A percentile compares a stretch with the other conserved stretches of the same genome.
phyloP scores from a whole-genome alignment of 176 grass and related monocot genomes.

The Canna indica region DNA sequence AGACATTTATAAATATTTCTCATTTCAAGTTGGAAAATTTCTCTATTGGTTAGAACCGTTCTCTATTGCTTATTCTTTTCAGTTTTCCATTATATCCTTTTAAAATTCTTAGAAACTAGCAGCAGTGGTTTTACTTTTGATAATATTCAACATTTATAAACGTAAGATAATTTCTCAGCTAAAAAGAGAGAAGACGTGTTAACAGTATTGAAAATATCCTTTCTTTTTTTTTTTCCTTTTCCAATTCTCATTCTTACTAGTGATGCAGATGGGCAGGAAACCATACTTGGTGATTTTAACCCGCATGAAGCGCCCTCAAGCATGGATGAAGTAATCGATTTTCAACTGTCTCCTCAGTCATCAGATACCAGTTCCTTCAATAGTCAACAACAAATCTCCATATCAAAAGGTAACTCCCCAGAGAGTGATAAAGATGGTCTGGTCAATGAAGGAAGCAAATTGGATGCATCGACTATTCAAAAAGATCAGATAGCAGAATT shows the following conservation, averaged over 20 bases:
- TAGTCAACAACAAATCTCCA: conserved; percentile 15
- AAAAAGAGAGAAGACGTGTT: background rate
- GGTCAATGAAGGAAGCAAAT: conserved; percentile 7
- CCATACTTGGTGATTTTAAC: conserved; percentile 17
- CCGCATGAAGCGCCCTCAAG: conserved; percentile 25
- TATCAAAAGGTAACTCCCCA: conserved; percentile 4
- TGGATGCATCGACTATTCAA: conserved; percentile 19
- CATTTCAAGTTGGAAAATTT: background rate
- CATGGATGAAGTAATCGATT: background rate
- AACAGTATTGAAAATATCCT: background rate
- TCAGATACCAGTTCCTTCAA: conserved; percentile 21
- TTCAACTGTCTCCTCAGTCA: conserved; percentile 7
- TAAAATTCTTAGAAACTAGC: too few relatives aligned
- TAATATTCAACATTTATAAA: too few relatives aligned
- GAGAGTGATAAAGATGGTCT: conserved; percentile 22
- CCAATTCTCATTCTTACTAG: background rate
- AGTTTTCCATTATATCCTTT: background rate
- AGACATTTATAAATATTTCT: background rate
- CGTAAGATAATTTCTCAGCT: too few relatives aligned
- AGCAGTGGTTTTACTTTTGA: too few relatives aligned
- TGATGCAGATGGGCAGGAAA: conserved; percentile 54
- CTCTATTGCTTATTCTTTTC: background rate
- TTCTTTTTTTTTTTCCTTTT: too few relatives aligned
- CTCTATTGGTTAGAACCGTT: background rate
- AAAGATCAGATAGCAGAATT: conserved; percentile 6